A percentile compares a stretch with the other conserved stretches of the same genome.
Conservation (phyloP, 2,329 filamentous ascomycete species). For the Cordyceps farinosa region DNA sequence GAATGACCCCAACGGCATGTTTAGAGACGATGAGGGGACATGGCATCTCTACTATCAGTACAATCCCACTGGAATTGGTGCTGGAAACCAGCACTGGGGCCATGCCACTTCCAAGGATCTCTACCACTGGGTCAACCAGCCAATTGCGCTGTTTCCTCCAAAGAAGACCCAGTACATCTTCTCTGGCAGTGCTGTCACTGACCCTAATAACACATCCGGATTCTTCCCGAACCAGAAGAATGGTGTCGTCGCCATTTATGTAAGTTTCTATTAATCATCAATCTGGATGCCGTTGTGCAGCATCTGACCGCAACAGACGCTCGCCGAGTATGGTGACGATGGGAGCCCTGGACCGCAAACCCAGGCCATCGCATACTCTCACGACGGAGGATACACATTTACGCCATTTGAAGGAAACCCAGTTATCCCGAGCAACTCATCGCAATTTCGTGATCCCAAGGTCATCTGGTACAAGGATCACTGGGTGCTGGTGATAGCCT, state of each 20-base stretch:
- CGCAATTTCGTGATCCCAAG: conserved; percentile 63
- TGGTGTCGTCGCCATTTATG: conserved; percentile 54
- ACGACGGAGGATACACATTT: conserved; percentile 60
- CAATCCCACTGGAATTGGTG: conserved; percentile 39
- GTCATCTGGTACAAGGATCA: conserved; percentile 54
- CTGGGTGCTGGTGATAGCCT: conserved; percentile 58
- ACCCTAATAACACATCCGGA: conserved; percentile 61
- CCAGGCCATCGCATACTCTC: conserved; percentile 60
- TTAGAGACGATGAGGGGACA: conserved; percentile 51
- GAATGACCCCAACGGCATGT: conserved; percentile 65
- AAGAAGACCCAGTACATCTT: conserved; percentile 44
- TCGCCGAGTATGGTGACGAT: conserved; percentile 21
- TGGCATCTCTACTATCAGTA: conserved; percentile 67
- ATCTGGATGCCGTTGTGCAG: conserved; percentile 33
- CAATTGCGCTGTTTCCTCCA: conserved; percentile 55
- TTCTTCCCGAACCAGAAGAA: conserved; percentile 60
- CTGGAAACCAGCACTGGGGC: conserved; percentile 63
- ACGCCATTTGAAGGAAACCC: conserved; percentile 58
- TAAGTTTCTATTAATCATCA: conserved; percentile 21
- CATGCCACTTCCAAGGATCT: conserved; percentile 61
- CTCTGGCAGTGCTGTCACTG: conserved; percentile 55
- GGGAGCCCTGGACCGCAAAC: conserved; percentile 35
- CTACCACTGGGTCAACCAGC: conserved; percentile 62
- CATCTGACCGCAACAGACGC: conserved; percentile 21
- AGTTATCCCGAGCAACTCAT: conserved; percentile 51